Base-by-base conservation (phyloP, 495 filamentous ascomycete species). In the Echria macrotheca region DNA sequence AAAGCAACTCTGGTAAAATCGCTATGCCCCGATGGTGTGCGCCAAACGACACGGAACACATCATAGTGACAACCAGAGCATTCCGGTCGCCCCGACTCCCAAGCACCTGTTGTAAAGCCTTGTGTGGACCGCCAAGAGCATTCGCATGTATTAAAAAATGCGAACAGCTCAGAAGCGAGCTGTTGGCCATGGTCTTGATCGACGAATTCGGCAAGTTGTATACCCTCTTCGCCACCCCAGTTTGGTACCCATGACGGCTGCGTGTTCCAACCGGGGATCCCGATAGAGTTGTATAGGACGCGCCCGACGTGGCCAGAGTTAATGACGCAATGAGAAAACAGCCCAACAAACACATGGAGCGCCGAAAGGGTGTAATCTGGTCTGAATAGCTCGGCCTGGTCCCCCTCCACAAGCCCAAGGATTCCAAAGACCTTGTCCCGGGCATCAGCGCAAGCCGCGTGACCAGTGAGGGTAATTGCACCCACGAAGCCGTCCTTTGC, bases 401-500 rank as follows among this genome's bases (percentile, higher is more conserved):
- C 49, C 7, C 57, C 48, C 39, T 52, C 45, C 43, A 61, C 23
- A 22, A 58, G 25, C 19, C 36, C 45, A 1, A 53, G 29, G 42
- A 59, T 42, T 25, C 45, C 25, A 44, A 33, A 40, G 36, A 55
- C 11, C n/a, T 33, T 44, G 24, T 52, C 50, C 21, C 50, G 41
- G 5, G 29, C 10, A 28, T 52, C 50, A 3, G 32, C 28, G 10
- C 29, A 19, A 12, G 37, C 11, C n/a, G 24, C 25, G 2, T 1
- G 10, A 4, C 22, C 14, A 3, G 50, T 40, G 8, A 52, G 9
- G 9, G 3, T 7, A 3, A 43, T 12, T 2, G 40, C 40, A 3
- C 21, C 40, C 3, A 23, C 28, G 2, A 43, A 3, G 4, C 40
- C 40, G 3, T 25, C 40, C 11, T 40, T 19, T 40, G 12, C 3